Base-by-base conservation (phyloP, 345 rosid genomes). In the Atalantia buxifolia region DNA sequence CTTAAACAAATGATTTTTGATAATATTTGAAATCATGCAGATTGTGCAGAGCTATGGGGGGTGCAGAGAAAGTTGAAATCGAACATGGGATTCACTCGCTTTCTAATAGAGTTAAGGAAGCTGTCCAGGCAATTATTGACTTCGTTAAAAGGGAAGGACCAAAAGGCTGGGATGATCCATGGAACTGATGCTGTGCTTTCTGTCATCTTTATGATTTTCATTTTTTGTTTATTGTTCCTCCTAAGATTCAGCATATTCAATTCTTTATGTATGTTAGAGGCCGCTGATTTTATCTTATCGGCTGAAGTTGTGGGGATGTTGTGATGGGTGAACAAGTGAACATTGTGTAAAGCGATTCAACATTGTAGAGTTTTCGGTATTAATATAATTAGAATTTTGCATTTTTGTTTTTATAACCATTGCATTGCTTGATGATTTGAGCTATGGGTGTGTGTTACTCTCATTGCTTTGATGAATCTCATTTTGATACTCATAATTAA, bases 161-260 rank as follows among this genome's bases (percentile, higher is more conserved):
- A 16, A 89, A 81, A 25, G 99, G 97, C 82, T 96, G 98, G 98
- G 98, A 94, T 90, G 98, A 96, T 87, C 98, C 98, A 59, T 96
- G 99, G 98, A 90, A 81, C 85, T 94, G 81, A 86, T 56, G 64
- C 4, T 13, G 18, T 18, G 57, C 35, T 4, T 38, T n/a, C 9
- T 61, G 14, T 27, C 13, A 27, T 25, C 6, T 61, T 60, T 13
- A 1, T 25, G 16, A 6, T 55, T 28, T 66, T 36, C 31, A 45
- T 45, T 42, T 62, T 64, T 22, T 48, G 9, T 66, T n/a, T 16
- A 18, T 27, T 62, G 21, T 38, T 75, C 70, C 16, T 31, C 3
- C 7, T 18, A 33, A 21, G 21, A 56, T 40, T 28, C 9, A 38
- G 25, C 40, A 4, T 45, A 42, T 63, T 62, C 13, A 27, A 21